Conservation (phyloP, 2,329 filamentous ascomycete species). For the Epichloe coenophiala region DNA sequence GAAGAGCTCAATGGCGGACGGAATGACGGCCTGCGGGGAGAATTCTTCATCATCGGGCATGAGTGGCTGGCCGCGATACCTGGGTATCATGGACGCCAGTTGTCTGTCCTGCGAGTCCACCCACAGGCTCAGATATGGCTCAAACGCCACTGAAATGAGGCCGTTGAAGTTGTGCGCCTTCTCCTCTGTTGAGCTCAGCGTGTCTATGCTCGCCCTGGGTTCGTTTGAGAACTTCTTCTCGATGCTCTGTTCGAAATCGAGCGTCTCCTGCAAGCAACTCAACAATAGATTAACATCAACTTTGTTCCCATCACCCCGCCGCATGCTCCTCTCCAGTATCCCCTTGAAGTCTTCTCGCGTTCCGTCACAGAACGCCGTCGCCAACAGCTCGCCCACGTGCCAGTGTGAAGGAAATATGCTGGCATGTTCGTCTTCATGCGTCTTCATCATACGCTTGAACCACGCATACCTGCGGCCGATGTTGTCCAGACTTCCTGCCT, state of each 20-base stretch:
- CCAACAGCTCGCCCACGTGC: conserved; percentile 81
- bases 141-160: conserved; percentile 89
- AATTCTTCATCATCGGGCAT: conserved; percentile 83
- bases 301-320: conserved; percentile 60
- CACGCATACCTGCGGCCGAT: conserved; percentile 90
- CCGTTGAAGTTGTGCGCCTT: conserved; percentile 70
- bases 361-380: conserved; percentile 87
- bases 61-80: conserved; percentile 72
- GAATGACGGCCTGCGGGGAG: conserved; percentile 74
- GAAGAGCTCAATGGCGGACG: conserved; percentile 91
- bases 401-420: conserved; percentile 76
- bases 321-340: conserved; percentile 79
- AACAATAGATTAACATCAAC: conserved; percentile 83
- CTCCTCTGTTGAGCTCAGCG: conserved; percentile 66
- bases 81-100: conserved; percentile 69
- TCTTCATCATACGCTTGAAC: conserved; percentile 93
- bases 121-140: conserved; percentile 94
- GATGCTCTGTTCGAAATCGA: conserved; percentile 89
- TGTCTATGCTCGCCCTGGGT: conserved; percentile 75
- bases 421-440: conserved; percentile 86
- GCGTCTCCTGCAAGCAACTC: conserved; percentile 82
- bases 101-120: conserved; percentile 92
- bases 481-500: conserved; percentile 91
- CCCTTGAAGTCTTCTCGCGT: conserved; percentile 92
- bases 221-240: conserved; percentile 69